These are phyloP conservation scores for Sporothrix variecibatus DNA, from an alignment of 2,329 filamentous ascomycete genomes.

Conservation along the genomic window DNA sequence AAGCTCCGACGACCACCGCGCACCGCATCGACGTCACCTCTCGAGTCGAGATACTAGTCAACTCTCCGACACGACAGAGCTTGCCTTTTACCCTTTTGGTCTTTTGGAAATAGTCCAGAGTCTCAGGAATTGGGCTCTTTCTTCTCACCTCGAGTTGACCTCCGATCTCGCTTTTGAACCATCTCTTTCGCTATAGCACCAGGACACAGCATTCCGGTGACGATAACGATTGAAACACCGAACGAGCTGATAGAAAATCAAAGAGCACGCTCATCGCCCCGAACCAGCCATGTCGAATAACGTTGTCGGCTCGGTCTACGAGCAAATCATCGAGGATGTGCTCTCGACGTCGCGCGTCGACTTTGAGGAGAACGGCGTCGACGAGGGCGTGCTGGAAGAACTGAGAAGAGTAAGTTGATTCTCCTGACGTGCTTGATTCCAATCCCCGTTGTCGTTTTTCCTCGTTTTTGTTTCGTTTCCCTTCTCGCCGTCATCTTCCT, in stretches of 20 bases:
- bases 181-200: not conserved
- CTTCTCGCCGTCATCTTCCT: too few species aligned
- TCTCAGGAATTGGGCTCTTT: not conserved
- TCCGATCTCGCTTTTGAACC: not conserved
- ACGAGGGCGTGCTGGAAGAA: conserved; percentile 82
- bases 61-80: not conserved
- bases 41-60: not conserved
- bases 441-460: not conserved
- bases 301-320: conserved; percentile 75
- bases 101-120: not conserved
- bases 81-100: not conserved
- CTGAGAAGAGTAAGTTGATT: conserved; percentile 73
- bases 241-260: not conserved
- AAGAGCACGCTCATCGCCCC: not conserved
- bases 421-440: conserved; percentile 14
- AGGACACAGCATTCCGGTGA: not conserved
- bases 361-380: conserved; percentile 94
- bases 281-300: conserved; percentile 57
- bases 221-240: not conserved
- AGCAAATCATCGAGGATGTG: conserved; percentile 77
- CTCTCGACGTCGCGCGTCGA: conserved; percentile 90
- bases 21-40: not conserved
- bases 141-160: not conserved
- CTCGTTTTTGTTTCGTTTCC: not conserved
- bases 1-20: not conserved